Base-by-base conservation (phyloP, 495 filamentous ascomycete species). In the Trichoderma parareesei region DNA sequence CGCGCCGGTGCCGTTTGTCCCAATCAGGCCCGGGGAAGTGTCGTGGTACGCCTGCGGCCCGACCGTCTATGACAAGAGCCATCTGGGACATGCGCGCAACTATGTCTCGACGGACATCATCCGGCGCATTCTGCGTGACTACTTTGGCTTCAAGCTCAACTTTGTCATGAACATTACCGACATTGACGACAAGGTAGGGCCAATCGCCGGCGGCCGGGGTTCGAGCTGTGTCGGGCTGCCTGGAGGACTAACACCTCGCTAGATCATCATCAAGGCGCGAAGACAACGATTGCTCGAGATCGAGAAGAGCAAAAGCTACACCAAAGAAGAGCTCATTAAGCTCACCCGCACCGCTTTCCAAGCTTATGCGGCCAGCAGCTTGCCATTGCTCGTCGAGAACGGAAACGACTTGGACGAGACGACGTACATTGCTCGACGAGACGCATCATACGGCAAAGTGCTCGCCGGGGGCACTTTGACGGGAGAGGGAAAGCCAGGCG, bases 151-250 rank as follows among this genome's bases (percentile, higher is more conserved):
- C 73, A 80, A 92, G 41, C 86, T 98, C 64, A 84, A 88, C 53
- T 97, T 96, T 81, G 91, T 97, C 59, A 93, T 95, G 89, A 98
- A 98, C 75, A 90, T 96, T 69, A 96, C 93, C 5, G 76, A 96
- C 77, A 84, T 96, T 2, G 92, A 96, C 73, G 91, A 96, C 77
- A 98, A 96, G 85, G 87, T 90, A 38, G 38, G 69, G 16, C 48
- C 33, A 16, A 4, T 2, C 61, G 10, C 40, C 42, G 10, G 35
- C 33, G 20, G 11, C 1, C 9, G 5, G 20, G 9, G 7, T 8
- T 44, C 27, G 27, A 27, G 27, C 27, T 27, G 27, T 27, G 27
- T 27, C 27, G 14, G 1, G 38, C 41, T 60, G 0, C 42, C 38
- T 2, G 27, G 68, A 59, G 41, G 41, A 18, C 64, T 61, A 38